phyloP scores from a whole-genome alignment of 495 filamentous ascomycete genomes.

The Lophium mytilinum region DNA sequence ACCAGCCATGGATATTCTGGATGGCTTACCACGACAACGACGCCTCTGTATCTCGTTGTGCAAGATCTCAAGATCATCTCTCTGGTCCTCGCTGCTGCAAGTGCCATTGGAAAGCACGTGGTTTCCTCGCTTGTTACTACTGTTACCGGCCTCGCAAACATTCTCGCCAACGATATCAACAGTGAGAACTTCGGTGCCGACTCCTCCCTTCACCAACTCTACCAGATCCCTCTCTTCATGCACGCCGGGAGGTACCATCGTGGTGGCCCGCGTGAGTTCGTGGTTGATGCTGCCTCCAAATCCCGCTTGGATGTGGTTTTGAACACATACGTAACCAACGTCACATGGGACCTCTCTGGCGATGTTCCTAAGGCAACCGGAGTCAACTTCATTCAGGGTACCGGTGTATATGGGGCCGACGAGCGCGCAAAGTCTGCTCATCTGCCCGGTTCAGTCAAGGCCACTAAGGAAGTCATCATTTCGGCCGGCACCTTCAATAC shows the following conservation, averaged over 20 bases:
- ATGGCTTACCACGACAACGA: constrained; percentile 46
- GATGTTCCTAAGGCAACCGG: constrained; percentile 47
- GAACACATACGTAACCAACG: constrained; percentile 53
- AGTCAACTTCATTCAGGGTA: constrained; percentile 54
- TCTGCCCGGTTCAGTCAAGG: constrained; percentile 39
- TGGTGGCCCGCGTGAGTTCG: constrained; percentile 46
- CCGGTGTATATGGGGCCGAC: constrained; percentile 52
- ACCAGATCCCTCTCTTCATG: constrained; percentile 46
- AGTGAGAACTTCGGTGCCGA: constrained; percentile 35
- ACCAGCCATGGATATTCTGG: constrained; percentile 51
- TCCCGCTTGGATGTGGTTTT: constrained; percentile 53
- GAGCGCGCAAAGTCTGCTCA: constrained; percentile 37
- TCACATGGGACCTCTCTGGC: constrained; percentile 44
- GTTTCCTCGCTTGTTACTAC: constrained; percentile 29
- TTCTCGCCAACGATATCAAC: constrained; percentile 49
- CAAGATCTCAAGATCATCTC: constrained; percentile 46
- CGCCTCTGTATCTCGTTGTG: constrained; percentile 41
- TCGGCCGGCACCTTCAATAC: constrained; percentile 54
- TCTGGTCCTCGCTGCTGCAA: constrained; percentile 43
- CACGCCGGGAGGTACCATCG: constrained; percentile 42
- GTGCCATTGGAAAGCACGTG: constrained; percentile 41
- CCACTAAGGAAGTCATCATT: constrained; percentile 55
- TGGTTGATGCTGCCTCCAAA: constrained; percentile 45
- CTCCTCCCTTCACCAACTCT: constrained; percentile 38
- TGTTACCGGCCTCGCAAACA: constrained; percentile 22